A percentile compares a stretch with the other conserved stretches of the same genome.
These are phyloP conservation scores for Ramaria sp. DNA, from an alignment of 768 basidiomycete genomes.

Conservation along the genomic window DNA sequence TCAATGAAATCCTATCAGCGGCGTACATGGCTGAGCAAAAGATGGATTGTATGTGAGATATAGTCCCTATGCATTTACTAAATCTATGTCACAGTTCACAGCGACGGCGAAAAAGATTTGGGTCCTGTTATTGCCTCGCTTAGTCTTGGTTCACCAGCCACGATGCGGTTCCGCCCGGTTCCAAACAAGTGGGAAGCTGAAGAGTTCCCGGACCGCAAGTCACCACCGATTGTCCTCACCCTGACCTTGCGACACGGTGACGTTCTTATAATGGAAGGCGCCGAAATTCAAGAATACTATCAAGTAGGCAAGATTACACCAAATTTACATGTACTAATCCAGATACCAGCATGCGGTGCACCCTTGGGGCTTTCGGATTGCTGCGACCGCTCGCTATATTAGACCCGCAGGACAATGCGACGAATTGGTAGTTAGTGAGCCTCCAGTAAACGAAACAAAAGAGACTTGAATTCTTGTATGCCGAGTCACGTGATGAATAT, in stretches of 20 bases:
- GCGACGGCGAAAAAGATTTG: slow-evolving; percentile 63
- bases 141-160: slow-evolving; percentile 64
- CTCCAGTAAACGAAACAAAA: too few species aligned
- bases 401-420: neutral
- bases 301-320: slow-evolving; percentile 26
- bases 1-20: slow-evolving; percentile 74
- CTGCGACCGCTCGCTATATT: slow-evolving; percentile 68
- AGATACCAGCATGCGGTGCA: slow-evolving; percentile 51
- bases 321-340: neutral
- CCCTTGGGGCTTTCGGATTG: slow-evolving; percentile 66
- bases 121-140: slow-evolving; percentile 66
- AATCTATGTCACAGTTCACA: slow-evolving; percentile 48
- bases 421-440: too few species aligned
- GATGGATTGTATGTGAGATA: slow-evolving; percentile 53
- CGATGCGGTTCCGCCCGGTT: slow-evolving; percentile 63
- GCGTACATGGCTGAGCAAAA: slow-evolving; percentile 81
- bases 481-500: neutral
- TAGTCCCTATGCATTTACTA: neutral
- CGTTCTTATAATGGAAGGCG: slow-evolving; percentile 68
- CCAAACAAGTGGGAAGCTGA: slow-evolving; percentile 26
- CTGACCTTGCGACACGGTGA: slow-evolving; percentile 44
- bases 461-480: neutral
- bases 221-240: slow-evolving; percentile 16
- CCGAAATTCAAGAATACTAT: slow-evolving; percentile 53
- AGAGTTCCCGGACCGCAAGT: slow-evolving; percentile 22